Percentiles rank a stretch among this genome's conserved stretches.
phyloP scores from a whole-genome alignment of 306 rosid genomes.

The Boehmeria nivea region DNA sequence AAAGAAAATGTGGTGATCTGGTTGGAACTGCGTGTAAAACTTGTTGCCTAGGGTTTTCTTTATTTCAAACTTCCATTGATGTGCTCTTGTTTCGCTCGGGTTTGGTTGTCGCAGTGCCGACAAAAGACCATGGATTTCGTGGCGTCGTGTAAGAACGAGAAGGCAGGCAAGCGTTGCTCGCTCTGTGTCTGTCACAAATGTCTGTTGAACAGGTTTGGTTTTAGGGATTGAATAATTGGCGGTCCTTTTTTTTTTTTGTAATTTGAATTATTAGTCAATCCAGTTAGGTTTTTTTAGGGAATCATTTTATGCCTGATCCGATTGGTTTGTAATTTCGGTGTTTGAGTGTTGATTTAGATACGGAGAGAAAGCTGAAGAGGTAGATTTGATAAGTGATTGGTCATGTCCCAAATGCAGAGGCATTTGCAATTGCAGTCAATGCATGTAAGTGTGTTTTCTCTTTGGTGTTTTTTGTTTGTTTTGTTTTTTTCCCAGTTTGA shows the following conservation, averaged over 20 bases:
- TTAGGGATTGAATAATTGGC: background rate
- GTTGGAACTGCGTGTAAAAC: no score
- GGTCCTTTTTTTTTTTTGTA: background rate
- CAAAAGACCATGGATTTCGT: conserved; percentile 57
- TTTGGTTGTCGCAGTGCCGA: conserved; percentile 45
- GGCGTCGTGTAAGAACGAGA: conserved; percentile 47
- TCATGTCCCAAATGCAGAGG: conserved; percentile 71
- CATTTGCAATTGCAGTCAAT: conserved; percentile 69
- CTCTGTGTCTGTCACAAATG: conserved; percentile 56
- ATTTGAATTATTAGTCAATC: no score
- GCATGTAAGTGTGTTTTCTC: conserved; percentile 44
- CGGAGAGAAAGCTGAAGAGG: conserved; percentile 60
- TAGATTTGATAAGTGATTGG: conserved; percentile 41
- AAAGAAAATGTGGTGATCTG: no score
- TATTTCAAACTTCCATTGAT: no score
- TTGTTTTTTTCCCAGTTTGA: conserved; percentile 13
- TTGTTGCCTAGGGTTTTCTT: no score
- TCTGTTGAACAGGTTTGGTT: conserved; percentile 60
- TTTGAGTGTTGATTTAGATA: conserved; percentile 35
- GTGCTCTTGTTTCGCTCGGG: background rate
- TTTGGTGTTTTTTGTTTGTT: background rate
- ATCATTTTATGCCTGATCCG: no score
- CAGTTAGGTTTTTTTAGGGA: no score
- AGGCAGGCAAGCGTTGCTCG: conserved; percentile 36
- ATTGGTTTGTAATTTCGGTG: background rate